These are phyloP conservation scores for Sphaerobolus stellatus DNA, from an alignment of 1,284 basidiomycete genomes.

Conservation along the genomic window DNA sequence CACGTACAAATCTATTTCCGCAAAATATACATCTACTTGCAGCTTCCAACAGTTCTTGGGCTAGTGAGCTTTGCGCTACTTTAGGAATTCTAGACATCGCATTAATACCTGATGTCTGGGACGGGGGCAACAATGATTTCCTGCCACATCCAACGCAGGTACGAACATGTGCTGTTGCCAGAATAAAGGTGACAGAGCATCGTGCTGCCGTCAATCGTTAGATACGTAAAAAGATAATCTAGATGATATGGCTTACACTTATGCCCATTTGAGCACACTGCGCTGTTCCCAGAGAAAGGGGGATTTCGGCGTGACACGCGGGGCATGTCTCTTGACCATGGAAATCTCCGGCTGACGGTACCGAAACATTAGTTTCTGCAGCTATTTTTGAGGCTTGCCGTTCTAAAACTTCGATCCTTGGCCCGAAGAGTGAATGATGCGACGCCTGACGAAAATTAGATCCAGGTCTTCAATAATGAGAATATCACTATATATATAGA, in stretches of 20 bases:
- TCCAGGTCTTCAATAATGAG: slow-evolving; percentile 45
- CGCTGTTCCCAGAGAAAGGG: slow-evolving; percentile 54
- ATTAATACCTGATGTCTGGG: slow-evolving; percentile 24
- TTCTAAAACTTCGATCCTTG: slow-evolving; percentile 45
- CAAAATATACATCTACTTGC: slow-evolving; percentile 66
- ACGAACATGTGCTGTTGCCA: slow-evolving; percentile 63
- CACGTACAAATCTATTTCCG: slow-evolving; percentile 61
- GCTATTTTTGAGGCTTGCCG: slow-evolving; percentile 51
- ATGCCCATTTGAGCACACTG: slow-evolving; percentile 66
- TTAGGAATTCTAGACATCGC: slow-evolving; percentile 40
- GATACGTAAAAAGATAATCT: not conserved
- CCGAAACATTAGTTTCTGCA: slow-evolving; percentile 35
- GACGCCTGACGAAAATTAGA: slow-evolving; percentile 54
- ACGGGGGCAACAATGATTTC: slow-evolving; percentile 62
- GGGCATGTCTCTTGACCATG: slow-evolving; percentile 57
- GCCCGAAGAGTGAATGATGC: slow-evolving; percentile 54
- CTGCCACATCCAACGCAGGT: slow-evolving; percentile 70
- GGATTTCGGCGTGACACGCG: slow-evolving; percentile 60
- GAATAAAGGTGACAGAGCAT: slow-evolving; percentile 70
- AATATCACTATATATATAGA: slow-evolving; percentile 13
- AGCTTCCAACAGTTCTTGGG: slow-evolving; percentile 61
- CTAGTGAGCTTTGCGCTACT: slow-evolving; percentile 59
- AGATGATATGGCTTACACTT: slow-evolving; percentile 50
- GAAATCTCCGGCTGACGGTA: slow-evolving; percentile 34
- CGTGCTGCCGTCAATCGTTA: slow-evolving; percentile 44